Evolutionary conservation across 1,284 basidiomycete genomes (phyloP).

Genomic region (Microbotryomycetes sp.): DNA sequence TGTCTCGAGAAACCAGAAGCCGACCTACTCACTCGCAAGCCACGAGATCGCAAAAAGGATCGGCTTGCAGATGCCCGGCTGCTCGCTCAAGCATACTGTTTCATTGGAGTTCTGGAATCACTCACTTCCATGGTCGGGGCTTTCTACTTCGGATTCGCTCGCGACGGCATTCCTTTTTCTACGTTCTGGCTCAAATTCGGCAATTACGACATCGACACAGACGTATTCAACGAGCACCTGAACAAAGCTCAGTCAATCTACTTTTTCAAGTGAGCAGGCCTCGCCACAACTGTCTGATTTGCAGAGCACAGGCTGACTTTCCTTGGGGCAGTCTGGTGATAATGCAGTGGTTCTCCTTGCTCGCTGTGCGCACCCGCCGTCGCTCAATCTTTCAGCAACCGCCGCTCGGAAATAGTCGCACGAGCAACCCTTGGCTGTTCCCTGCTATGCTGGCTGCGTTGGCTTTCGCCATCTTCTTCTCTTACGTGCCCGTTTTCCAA

Average conservation of each 20-base stretch:
- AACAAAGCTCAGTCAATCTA: slow-evolving; percentile 48
- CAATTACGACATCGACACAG: slow-evolving; percentile 40
- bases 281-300: no score
- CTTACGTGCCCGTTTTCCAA: slow-evolving; percentile 42
- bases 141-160: slow-evolving; percentile 38
- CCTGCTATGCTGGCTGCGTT: slow-evolving; percentile 49
- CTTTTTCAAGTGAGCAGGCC: slow-evolving; percentile 23
- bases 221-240: slow-evolving; percentile 44
- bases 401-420: slow-evolving; percentile 39
- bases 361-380: slow-evolving; percentile 49
- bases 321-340: slow-evolving; percentile 58
- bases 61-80: slow-evolving; percentile 48
- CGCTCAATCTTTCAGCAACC: slow-evolving; percentile 49
- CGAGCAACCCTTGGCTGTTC: slow-evolving; percentile 45
- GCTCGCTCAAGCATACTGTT: slow-evolving; percentile 58
- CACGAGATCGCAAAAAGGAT: slow-evolving; percentile 54
- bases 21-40: slow-evolving; percentile 52
- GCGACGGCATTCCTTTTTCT: slow-evolving; percentile 51
- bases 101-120: slow-evolving; percentile 54
- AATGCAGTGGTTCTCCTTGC: slow-evolving; percentile 59
- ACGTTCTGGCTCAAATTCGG: slow-evolving; percentile 52
- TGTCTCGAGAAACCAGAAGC: slow-evolving; percentile 56
- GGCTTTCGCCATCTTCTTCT: slow-evolving; percentile 41
- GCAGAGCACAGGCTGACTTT: slow-evolving; percentile 9
- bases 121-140: slow-evolving; percentile 49